Evolutionary conservation across 192 early-diverging fungal species (phyloP).

Genomic region (Polychytrium aggregatum): DNA sequence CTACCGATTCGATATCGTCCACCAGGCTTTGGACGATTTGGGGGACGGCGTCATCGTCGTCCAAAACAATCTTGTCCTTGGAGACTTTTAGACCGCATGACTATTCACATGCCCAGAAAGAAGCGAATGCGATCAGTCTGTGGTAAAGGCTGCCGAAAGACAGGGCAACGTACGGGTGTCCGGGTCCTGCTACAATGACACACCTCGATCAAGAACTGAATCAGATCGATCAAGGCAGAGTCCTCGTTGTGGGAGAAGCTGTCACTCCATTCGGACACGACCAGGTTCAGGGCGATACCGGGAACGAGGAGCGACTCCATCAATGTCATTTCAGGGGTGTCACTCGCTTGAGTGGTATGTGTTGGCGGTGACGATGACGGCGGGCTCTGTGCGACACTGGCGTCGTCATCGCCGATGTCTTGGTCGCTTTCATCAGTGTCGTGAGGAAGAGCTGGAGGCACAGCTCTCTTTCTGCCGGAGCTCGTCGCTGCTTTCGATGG

Average conservation of each 20-base stretch:
- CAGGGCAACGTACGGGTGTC: not conserved
- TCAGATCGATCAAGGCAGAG: slow-evolving; percentile 50
- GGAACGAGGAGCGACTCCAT: too few species aligned
- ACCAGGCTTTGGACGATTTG: slow-evolving; percentile 47
- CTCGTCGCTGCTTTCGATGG: too few species aligned
- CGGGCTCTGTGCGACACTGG: too few species aligned
- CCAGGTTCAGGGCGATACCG: too few species aligned
- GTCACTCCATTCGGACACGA: slow-evolving; percentile 63
- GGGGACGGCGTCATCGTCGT: slow-evolving; percentile 46
- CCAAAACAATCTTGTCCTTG: slow-evolving; percentile 12
- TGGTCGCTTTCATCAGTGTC: too few species aligned
- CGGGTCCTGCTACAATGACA: not conserved
- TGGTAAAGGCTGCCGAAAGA: not conserved
- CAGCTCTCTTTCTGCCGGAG: too few species aligned
- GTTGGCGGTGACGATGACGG: too few species aligned
- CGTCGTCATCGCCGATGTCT: too few species aligned
- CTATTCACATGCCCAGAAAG: too few species aligned
- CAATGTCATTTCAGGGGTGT: too few species aligned
- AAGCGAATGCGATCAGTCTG: not conserved
- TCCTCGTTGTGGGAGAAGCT: slow-evolving; percentile 42
- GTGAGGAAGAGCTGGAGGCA: too few species aligned
- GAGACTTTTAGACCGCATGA: slow-evolving; percentile 9
- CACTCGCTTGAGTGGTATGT: too few species aligned
- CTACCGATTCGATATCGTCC: slow-evolving; percentile 43
- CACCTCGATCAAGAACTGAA: slow-evolving; percentile 68